Base-by-base conservation (phyloP, 129 eudicot genomes). In the carrot (Daucus carota) region DNA sequence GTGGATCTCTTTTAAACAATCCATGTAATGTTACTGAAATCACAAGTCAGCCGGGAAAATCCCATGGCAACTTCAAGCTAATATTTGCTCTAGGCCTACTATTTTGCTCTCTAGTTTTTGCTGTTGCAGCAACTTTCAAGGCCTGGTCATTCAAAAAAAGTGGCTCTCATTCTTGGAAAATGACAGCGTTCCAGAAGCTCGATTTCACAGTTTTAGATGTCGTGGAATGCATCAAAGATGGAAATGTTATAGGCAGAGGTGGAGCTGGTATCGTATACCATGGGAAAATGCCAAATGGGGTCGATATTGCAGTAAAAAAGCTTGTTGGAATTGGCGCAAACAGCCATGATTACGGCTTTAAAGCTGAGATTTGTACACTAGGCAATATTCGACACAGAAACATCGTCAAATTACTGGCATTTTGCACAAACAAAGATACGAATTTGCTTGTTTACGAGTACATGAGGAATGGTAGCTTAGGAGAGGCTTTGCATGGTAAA, bases 231-330 rank as follows among this genome's bases (percentile, higher is more conserved):
- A 84, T 89, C 31, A 94, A 94, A 80, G 99, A 94, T 13, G 97
- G 96, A 38, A 91, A 94, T 14, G 96, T 91, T 70, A 84, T 94
- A 10, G 99, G 99, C 20, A 81, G 86, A 24, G 99, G 99, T 17
- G 99, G 99, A 17, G 99, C 99, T 0, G 99, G 99, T 15, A 85
- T 87, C 1, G 99, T 94, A 31, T 91, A 94, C 87, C 92, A 91
- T 36, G 99, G 97, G 29, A 91, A 87, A 78, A 94, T 83, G 90
- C 89, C 93, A n/a, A 86, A 81, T 16, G 97, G 96, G 72, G 78
- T 82, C 6, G 97, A 88, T 70, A 83, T 94, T 1, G 99, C 99
- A 28, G 99, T 91, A 8, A 94, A 94, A 94, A 88, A 94, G 50
- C 89, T 94, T 0, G 77, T 85, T 5, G 91, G 87, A 0, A 78